Evolutionary conservation across 306 rosid genomes (phyloP).

Genomic region (Sesbania bispinosa): DNA sequence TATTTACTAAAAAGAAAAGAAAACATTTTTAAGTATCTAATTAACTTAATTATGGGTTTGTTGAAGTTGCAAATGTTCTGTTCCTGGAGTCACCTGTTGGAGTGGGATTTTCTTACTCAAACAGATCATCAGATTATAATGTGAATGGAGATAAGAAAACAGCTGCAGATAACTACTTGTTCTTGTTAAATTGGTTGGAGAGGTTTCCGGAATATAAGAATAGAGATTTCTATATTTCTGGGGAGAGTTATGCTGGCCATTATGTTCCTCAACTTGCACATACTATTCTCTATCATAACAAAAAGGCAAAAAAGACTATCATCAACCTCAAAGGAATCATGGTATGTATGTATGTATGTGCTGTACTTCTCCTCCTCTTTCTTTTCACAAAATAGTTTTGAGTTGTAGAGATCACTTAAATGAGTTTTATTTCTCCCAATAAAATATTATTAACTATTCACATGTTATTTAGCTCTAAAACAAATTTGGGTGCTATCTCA

Average conservation of each 20-base stretch:
- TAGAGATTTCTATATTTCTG: conserved; percentile 71
- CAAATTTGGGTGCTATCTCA: not conserved
- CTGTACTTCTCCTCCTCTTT: not conserved
- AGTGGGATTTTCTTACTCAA: conserved; percentile 94
- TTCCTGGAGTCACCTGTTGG: conserved; percentile 89
- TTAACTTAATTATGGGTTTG: conserved; percentile 6
- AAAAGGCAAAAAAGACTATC: conserved; percentile 38
- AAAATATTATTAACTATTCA: not conserved
- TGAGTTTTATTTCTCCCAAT: no score
- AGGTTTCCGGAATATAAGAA: conserved; percentile 81
- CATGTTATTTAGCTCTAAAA: not conserved
- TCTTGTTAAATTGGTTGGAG: conserved; percentile 81
- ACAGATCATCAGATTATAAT: conserved; percentile 60
- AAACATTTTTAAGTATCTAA: not conserved
- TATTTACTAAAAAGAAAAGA: not conserved
- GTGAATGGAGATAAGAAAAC: conserved; percentile 63
- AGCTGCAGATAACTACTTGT: conserved; percentile 59
- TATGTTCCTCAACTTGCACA: conserved; percentile 95
- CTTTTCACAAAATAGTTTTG: no score
- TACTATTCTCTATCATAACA: conserved; percentile 61
- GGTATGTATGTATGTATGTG: no score
- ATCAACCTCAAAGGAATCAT: conserved; percentile 88
- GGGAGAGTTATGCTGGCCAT: conserved; percentile 96
- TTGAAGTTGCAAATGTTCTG: conserved; percentile 82
- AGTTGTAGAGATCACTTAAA: no score